Evolutionary conservation across 1,284 basidiomycete species (phyloP).

Genomic region (Sanguinoderma infundibulare): DNA sequence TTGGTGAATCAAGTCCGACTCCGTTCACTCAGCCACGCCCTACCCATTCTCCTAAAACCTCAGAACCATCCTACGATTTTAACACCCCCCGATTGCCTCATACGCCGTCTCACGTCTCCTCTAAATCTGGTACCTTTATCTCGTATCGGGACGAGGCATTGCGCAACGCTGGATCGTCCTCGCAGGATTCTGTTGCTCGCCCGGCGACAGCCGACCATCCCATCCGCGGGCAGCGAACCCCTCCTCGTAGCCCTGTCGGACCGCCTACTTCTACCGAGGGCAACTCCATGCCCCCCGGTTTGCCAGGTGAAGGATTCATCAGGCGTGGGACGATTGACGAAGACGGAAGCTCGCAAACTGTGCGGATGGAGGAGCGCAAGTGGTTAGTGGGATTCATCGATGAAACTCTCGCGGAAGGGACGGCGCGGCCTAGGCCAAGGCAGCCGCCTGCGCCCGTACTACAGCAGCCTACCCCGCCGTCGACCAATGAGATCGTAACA

Average conservation of each 20-base stretch:
- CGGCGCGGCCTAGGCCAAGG: conserved; percentile 19
- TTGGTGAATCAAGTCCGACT: conserved; percentile 13
- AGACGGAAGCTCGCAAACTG: conserved; percentile 12
- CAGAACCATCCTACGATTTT: conserved; percentile 16
- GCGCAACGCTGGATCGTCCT: neutral
- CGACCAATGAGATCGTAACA: conserved; percentile 12
- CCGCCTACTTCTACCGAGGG: conserved; percentile 3
- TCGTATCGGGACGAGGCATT: conserved; percentile 9
- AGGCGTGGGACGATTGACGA: conserved; percentile 24
- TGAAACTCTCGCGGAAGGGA: conserved; percentile 28
- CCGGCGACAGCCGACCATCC: conserved; percentile 3
- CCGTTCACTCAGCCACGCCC: conserved; percentile 14
- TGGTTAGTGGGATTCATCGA: conserved; percentile 27
- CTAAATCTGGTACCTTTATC: conserved; percentile 9
- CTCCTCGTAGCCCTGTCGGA: conserved; percentile 63
- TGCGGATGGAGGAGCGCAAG: conserved; percentile 20
- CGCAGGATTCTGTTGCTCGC: conserved; percentile 3
- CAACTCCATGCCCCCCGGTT: conserved; percentile 1
- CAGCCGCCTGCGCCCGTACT: conserved; percentile 13
- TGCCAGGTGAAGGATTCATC: conserved; percentile 11
- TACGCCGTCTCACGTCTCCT: conserved; percentile 8
- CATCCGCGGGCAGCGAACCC: conserved; percentile 34
- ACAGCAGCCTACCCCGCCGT: conserved; percentile 23
- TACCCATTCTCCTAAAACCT: conserved; percentile 21
- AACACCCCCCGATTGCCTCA: conserved; percentile 5